A percentile compares a stretch with the other conserved stretches of the same genome.
Evolutionary conservation across 75 land plant species (phyloP).

Genomic region (Picea glauca): DNA sequence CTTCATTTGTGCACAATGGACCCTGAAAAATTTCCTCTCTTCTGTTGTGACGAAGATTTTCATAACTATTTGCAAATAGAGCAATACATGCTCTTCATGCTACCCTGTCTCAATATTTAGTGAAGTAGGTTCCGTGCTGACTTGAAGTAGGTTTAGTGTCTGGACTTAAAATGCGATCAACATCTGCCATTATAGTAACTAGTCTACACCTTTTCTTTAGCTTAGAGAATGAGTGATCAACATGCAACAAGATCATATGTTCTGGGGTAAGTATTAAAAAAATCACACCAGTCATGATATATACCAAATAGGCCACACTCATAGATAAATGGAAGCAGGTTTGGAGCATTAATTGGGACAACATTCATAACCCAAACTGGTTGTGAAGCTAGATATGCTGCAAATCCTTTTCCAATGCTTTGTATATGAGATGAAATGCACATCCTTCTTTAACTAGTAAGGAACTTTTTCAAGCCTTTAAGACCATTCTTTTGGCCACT

Average conservation of each 20-base stretch:
- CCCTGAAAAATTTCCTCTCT: too few species aligned
- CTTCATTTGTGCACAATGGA: too few species aligned
- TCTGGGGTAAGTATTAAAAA: constrained; percentile 44
- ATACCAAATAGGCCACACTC: constrained; percentile 47
- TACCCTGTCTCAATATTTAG: too few species aligned
- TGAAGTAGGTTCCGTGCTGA: too few species aligned
- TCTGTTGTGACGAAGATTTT: too few species aligned
- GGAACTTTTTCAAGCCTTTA: constrained; percentile 30
- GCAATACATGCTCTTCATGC: too few species aligned
- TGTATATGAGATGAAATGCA: constrained; percentile 27
- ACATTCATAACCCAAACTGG: too few species aligned
- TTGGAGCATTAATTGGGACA: constrained; percentile 18
- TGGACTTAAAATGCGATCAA: constrained; percentile 52
- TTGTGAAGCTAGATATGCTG: constrained; percentile 12
- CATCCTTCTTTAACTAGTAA: constrained; percentile 30
- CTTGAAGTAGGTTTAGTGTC: background rate
- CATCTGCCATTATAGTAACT: constrained; percentile 26
- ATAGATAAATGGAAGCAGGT: constrained; percentile 38
- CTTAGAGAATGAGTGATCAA: constrained; percentile 30
- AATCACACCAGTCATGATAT: constrained; percentile 50
- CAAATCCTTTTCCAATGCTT: constrained; percentile 47
- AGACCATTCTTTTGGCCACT: constrained; percentile 50
- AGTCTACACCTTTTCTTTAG: constrained; percentile 29
- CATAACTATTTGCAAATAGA: too few species aligned
- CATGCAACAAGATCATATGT: constrained; percentile 43